A percentile compares a stretch with the other conserved stretches of the same genome.
Conservation (phyloP, 345 rosid genomes). For the Brassica carinata region DNA sequence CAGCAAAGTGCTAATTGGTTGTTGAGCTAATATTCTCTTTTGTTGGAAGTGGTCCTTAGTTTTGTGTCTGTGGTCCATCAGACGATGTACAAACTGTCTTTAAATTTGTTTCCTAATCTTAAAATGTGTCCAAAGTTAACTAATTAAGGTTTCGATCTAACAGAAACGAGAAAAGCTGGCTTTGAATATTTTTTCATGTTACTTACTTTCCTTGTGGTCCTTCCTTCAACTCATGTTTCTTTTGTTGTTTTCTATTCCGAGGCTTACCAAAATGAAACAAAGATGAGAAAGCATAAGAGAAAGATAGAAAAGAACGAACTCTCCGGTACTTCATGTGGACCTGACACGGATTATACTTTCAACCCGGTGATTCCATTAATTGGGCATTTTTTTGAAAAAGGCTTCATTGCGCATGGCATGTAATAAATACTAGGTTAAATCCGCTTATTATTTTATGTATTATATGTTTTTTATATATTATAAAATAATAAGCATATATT, state of each 20-base stretch:
- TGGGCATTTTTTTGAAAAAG: too few species aligned
- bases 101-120: conserved; percentile 29
- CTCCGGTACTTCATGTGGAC: conserved; percentile 11
- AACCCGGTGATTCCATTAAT: too few species aligned
- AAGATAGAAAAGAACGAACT: not conserved
- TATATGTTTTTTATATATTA: too few species aligned
- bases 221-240: not conserved
- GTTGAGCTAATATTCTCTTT: conserved; percentile 38
- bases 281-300: not conserved
- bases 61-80: conserved; percentile 42
- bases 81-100: conserved; percentile 33
- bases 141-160: conserved; percentile 33
- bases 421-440: too few species aligned
- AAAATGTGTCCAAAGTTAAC: conserved; percentile 25
- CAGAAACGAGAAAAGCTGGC: conserved; percentile 24
- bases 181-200: conserved; percentile 23
- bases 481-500: too few species aligned
- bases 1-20: conserved; percentile 36
- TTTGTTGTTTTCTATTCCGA: not conserved
- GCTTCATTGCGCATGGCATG: too few species aligned
- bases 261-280: conserved; percentile 7
- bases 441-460: too few species aligned
- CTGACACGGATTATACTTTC: not conserved
- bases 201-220: conserved; percentile 23
- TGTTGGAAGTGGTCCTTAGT: conserved; percentile 43